A percentile compares a stretch with the other conserved stretches of the same genome.
These are phyloP conservation scores for Chloromonas sp. DNA, from an alignment of 163 green algal species.

Conservation along the genomic window DNA sequence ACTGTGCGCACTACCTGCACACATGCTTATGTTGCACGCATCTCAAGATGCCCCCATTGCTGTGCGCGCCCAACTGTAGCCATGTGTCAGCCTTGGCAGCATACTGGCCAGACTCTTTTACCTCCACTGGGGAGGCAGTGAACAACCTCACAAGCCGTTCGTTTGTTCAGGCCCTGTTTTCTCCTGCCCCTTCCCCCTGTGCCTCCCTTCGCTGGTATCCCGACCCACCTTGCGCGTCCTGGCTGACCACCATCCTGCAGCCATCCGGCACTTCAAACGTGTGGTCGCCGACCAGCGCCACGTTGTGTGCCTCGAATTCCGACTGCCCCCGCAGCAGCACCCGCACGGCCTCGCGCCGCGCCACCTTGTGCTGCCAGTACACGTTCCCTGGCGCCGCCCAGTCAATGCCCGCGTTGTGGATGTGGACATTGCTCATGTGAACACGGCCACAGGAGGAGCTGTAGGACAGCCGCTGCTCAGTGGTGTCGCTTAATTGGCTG, in stretches of 20 bases:
- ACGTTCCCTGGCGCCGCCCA: constrained; percentile 69
- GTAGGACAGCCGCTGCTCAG: constrained; percentile 48
- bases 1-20: background rate
- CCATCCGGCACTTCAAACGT: constrained; percentile 66
- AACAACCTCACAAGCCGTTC: background rate
- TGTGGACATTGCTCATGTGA: constrained; percentile 70
- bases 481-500: background rate
- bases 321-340: constrained; percentile 78
- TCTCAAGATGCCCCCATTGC: no score
- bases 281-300: constrained; percentile 44
- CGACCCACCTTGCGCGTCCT: constrained; percentile 8
- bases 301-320: constrained; percentile 88
- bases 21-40: no score
- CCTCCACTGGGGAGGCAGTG: background rate
- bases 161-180: background rate
- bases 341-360: constrained; percentile 56
- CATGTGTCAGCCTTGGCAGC: background rate
- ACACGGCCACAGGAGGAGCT: constrained; percentile 60
- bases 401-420: constrained; percentile 83
- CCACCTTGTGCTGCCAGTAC: constrained; percentile 75
- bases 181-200: constrained; percentile 3
- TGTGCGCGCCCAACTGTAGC: no score
- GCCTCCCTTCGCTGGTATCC: background rate
- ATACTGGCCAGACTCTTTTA: background rate
- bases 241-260: constrained; percentile 38